phyloP scores from a whole-genome alignment of 495 filamentous ascomycete species.

The Cercophora scortea region DNA sequence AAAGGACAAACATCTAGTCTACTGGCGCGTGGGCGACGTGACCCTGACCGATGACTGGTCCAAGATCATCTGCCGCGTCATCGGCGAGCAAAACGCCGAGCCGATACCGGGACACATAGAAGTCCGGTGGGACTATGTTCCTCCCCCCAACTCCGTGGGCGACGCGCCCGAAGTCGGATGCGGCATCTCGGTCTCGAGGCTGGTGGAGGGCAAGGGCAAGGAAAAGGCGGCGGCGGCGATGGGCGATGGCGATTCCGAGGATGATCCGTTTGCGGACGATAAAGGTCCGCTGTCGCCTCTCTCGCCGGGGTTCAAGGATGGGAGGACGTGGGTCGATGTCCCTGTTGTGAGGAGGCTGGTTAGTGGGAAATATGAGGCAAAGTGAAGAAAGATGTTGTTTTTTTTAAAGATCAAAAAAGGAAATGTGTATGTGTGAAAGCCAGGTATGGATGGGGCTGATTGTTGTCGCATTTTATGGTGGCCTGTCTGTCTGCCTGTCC shows the following conservation, averaged over 20 bases:
- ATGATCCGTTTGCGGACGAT: conserved; percentile 36
- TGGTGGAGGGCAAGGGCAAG: conserved; percentile 36
- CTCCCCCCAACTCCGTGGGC: conserved; percentile 19
- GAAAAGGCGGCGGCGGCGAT: too few species aligned
- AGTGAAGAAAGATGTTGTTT: conserved; percentile 18
- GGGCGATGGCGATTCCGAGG: conserved; percentile 23
- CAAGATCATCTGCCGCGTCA: conserved; percentile 73
- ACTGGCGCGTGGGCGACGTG: conserved; percentile 83
- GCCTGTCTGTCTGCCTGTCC: too few species aligned
- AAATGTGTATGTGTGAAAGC: too few species aligned
- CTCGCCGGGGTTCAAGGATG: conserved; percentile 29
- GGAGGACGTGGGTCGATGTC: conserved; percentile 63
- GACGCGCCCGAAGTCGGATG: conserved; percentile 47
- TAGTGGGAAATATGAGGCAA: conserved; percentile 69
- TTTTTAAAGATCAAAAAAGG: too few species aligned
- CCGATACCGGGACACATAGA: conserved; percentile 72
- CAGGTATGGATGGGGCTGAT: too few species aligned
- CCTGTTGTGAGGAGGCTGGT: conserved; percentile 63
- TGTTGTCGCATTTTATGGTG: too few species aligned
- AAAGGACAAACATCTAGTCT: conserved; percentile 78
- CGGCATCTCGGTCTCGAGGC: conserved; percentile 52
- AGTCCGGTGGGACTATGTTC: conserved; percentile 68
- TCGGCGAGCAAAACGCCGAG: conserved; percentile 61
- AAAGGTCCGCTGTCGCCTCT: conserved; percentile 15
- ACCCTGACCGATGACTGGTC: conserved; percentile 51